Base-by-base conservation (phyloP, 208 protist species). In the Strigomonas culicis region DNA sequence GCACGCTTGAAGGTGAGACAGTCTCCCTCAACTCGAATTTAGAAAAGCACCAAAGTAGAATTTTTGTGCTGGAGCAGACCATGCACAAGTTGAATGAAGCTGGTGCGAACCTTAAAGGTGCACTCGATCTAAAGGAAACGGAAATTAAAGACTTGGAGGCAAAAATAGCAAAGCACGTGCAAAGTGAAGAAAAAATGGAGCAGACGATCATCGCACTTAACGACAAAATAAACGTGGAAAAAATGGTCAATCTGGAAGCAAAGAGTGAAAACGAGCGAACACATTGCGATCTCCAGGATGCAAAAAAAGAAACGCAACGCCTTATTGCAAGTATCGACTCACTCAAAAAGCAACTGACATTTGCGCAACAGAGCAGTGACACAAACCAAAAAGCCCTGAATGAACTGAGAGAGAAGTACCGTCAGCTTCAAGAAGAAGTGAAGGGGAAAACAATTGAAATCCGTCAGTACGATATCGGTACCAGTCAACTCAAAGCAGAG, bases 11-110 rank as follows among this genome's bases (percentile, higher is more conserved):
- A 32, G 62, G 57, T 2, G 80, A 87, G 49, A 65, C 84, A 4
- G 36, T 68, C 21, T 62, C 53, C 1, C 64, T 82, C 17, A 73
- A 84, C 59, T 58, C 66, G 28, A 69, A 77, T 21, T 62, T 82
- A 19, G 87, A 90, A 52, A 71, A 66, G 27, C 70, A 82, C 22
- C 82, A 84, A 58, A 86, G 79, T 60, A 77, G 82, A 22, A 76
- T 85, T 24, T 83, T 79, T 52, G 77, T 79, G 15, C 67, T 86
- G 0, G 84, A 90, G 63, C 80, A 91, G 66, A 84, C 77, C 0
- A 70, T 90, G 27, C 82, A 82, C 60, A 86, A 85, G 15, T 77
- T 91, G 13, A 73, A 92, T 66, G 50, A 82, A 36, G 88, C 82
- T 1, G 78, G 80, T 1, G 75, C 69, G 25, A 90, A 92, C 25